Evolutionary conservation across 2,329 filamentous ascomycete genomes (phyloP), one percentile per base, ranked within the genome.

Genomic region (Trichoderma sp.): DNA sequence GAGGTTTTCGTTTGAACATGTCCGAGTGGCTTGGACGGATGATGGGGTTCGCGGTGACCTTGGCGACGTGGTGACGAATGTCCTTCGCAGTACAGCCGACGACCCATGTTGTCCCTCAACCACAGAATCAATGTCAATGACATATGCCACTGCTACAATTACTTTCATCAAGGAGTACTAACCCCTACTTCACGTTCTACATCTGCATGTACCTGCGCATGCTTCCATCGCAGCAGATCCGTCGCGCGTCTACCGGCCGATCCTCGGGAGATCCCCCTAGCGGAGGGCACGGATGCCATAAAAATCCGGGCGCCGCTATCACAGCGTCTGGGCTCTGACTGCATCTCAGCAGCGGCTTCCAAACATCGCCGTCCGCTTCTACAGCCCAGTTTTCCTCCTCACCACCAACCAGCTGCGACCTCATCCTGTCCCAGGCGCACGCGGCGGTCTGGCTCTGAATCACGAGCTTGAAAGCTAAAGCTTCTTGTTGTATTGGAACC

Each of bases 301-400:
- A 41, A 34, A 45, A 54, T 52, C 61, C 43, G 34, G 50, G 52
- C 61, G 68, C 67, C 74, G 70, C 72, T 72, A 74, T 72, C 72
- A 74, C 47, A 54, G 55, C 34, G 52, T 45, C 34, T 24, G 21
- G 21, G 21, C 21, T 48, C 28, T 45, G 19, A 70, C 55, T 65
- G 65, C 64, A 66, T 56, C 55, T 62, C 58, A 48, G 39, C 58
- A 44, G 45, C 21, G 34, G 48, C 39, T 61, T 54, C 57, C 34
- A 64, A 58, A 64, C 51, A 64, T 55, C 51, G 57, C 41, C 51
- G 41, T 45, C 57, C 47, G 52, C 41, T 55, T 44, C 59, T 50
- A 52, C 48, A 52, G 58, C 47, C 41, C 39, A 62, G 41, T 65
- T 65, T 61, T 54, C 19, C 43, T 62, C 45, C 63, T 61, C 34